Base-by-base conservation (phyloP, 2,329 filamentous ascomycete genomes). In the Aspergillus costaricaensis region DNA sequence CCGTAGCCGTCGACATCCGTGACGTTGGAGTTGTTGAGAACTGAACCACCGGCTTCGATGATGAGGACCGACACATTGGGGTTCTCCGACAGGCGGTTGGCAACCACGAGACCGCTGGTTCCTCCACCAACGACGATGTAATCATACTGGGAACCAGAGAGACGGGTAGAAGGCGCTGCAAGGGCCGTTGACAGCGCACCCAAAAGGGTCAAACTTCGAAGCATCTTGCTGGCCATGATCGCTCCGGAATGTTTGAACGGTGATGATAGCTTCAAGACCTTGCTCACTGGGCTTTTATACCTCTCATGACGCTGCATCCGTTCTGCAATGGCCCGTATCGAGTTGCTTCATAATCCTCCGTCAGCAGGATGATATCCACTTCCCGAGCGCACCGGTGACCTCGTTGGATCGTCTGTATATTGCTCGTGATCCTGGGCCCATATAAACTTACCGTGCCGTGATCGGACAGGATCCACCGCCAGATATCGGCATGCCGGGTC, bases 91-190 rank as follows among this genome's bases (percentile, higher is more conserved):
- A 77, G 65, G 5, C 74, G 65, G 61, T 74, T 74, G 10, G 74
- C 74, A 8, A 77, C 65, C 3, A 68, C 68, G 12, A 76, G 62
- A 27, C 74, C 74, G 57, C 67, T 65, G 15, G 70, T 75, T 21
- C 74, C 75, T 41, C 74, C 73, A 23, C 74, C 74, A 17, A 76
- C 65, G 7, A 77, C 59, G 15, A 76, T 65, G 39, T 74, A 74
- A 57, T 76, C 73, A 21, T 62, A 58, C 10, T 36, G 32, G 5
- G 32, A 4, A 36, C 32, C 32, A 15, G 12, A 36, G 32, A 2
- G 32, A 36, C 12, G 32, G 12, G 32, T 36, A 50, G 61, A 50
- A 38, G 51, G 32, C 8, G 51, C 36, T 12, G 51, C 36, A n/a
- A 41, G 32, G 12, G 51, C 36, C 2, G 51, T 32, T 23, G 51